phyloP scores from a whole-genome alignment of 768 basidiomycete genomes.

The Phylloporus rhodoxanthus region DNA sequence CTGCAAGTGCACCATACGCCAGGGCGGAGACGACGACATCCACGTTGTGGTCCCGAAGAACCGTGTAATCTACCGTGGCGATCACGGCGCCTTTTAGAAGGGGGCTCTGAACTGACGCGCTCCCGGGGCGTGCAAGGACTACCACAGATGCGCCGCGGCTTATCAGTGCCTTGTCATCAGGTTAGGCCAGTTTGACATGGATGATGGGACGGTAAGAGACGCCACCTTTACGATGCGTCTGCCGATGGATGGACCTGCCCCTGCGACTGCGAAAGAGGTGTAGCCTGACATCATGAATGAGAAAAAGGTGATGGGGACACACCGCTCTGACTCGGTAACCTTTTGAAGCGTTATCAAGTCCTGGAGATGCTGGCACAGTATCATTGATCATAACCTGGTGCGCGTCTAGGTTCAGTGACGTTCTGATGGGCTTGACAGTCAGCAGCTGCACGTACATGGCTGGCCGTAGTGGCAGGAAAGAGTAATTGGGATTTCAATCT shows the following conservation, averaged over 20 bases:
- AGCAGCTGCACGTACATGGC: no score
- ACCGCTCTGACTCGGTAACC: background rate
- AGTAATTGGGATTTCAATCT: no score
- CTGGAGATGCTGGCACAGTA: no score
- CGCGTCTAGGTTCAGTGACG: no score
- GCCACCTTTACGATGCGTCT: slow-evolving; percentile 27
- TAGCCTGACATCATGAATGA: slow-evolving; percentile 20
- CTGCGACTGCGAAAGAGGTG: slow-evolving; percentile 33
- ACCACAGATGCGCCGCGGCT: slow-evolving; percentile 22
- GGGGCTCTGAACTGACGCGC: slow-evolving; percentile 13
- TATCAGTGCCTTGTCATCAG: slow-evolving; percentile 19
- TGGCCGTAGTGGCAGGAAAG: no score
- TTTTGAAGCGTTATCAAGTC: background rate
- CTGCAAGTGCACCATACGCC: slow-evolving; percentile 22
- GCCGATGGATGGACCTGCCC: slow-evolving; percentile 34
- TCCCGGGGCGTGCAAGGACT: slow-evolving; percentile 20
- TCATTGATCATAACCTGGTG: no score
- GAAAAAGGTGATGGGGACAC: background rate
- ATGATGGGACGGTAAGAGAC: background rate
- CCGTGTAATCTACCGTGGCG: slow-evolving; percentile 25
- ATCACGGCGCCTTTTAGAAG: slow-evolving; percentile 24
- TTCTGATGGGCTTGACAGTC: no score
- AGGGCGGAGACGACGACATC: slow-evolving; percentile 33
- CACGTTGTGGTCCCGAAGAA: slow-evolving; percentile 28
- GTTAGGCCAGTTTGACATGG: background rate